Evolutionary conservation across 345 rosid genomes (phyloP), one percentile per base, ranked within the genome.

Genomic region (Euphorbia tirucalli): DNA sequence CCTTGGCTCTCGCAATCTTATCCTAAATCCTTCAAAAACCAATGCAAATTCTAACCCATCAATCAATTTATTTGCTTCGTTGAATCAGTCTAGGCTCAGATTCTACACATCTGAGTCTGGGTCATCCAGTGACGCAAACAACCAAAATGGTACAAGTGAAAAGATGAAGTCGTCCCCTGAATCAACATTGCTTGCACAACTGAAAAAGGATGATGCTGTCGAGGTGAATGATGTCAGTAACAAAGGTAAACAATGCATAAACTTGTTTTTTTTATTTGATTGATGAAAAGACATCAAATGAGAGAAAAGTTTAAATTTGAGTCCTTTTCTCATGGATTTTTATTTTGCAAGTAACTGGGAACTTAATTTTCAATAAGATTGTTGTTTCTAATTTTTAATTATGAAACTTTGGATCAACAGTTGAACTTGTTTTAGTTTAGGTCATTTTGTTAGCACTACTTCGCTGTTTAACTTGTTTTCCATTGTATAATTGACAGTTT

Each of bases 101-200:
- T 30, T 77, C 61, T 86, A 5, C 87, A 84, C 87, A 14, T 79
- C 92, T 64, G 85, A 79, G 37, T 76, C 81, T 11, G 87, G 75
- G 27, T 70, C 85, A 19, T 69, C 83, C 58, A 46, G 28, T 67
- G 79, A 72, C 28, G n/a, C 37, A 21, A 56, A 15, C 39, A 27
- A 28, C 39, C 39, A 27, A 32, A 60, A 60, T 28, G 60, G 30
- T 24, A 7, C 7, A 7, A 60, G n/a, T 31, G 60, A 56, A n/a
- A 70, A 71, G 25, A 68, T 83, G 30, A 32, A 48, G 19, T 39
- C 71, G 3, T 78, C 62, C 30, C 6, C 79, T 18, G 86, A 73
- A 27, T 72, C 84, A 8, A 43, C 71, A 13, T 46, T 76, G 41
- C 66, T 55, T 3, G 75, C 58, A 1, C 71, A 75, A 32, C 21